Evolutionary conservation across 768 basidiomycete species (phyloP).

Genomic region (Mycena capillaripes): DNA sequence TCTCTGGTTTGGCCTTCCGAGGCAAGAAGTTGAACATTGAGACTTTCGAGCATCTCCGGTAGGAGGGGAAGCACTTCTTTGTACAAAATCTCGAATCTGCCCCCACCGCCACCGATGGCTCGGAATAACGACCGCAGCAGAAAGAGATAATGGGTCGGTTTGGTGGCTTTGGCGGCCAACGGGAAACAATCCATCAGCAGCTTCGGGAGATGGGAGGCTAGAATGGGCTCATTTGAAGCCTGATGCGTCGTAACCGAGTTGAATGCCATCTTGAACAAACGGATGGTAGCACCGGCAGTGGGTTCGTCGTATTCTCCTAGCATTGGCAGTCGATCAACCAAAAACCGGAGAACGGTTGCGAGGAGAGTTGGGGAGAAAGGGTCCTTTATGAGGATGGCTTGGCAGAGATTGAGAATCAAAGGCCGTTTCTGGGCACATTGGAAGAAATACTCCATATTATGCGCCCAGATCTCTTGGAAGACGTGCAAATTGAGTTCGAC

Average conservation of each 20-base stretch:
- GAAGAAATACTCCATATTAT: slow-evolving; percentile 93
- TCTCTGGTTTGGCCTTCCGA: slow-evolving; percentile 89
- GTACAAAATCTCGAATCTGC: slow-evolving; percentile 94
- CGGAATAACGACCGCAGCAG: slow-evolving; percentile 94
- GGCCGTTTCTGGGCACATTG: slow-evolving; percentile 82
- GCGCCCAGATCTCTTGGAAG: slow-evolving; percentile 97
- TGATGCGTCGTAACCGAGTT: slow-evolving; percentile 85
- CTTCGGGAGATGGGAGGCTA: slow-evolving; percentile 94
- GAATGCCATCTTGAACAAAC: slow-evolving; percentile 97
- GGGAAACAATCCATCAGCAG: slow-evolving; percentile 98
- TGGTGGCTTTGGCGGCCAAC: slow-evolving; percentile 90
- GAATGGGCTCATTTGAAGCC: slow-evolving; percentile 85
- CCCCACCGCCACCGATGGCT: slow-evolving; percentile 91
- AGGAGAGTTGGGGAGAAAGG: slow-evolving; percentile 84
- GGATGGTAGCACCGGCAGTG: slow-evolving; percentile 86
- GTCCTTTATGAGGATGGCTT: slow-evolving; percentile 86
- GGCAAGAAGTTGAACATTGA: slow-evolving; percentile 90
- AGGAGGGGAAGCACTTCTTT: slow-evolving; percentile 96
- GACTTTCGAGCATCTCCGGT: slow-evolving; percentile 96
- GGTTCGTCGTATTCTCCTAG: slow-evolving; percentile 90
- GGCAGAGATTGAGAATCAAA: slow-evolving; percentile 86
- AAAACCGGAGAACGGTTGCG: slow-evolving; percentile 89
- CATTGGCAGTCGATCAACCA: slow-evolving; percentile 84
- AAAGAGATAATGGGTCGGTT: slow-evolving; percentile 94
- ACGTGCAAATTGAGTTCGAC: slow-evolving; percentile 90